These are phyloP conservation scores for Cytospora schulzeri DNA, from an alignment of 2,329 filamentous ascomycete species.

Conservation along the genomic window DNA sequence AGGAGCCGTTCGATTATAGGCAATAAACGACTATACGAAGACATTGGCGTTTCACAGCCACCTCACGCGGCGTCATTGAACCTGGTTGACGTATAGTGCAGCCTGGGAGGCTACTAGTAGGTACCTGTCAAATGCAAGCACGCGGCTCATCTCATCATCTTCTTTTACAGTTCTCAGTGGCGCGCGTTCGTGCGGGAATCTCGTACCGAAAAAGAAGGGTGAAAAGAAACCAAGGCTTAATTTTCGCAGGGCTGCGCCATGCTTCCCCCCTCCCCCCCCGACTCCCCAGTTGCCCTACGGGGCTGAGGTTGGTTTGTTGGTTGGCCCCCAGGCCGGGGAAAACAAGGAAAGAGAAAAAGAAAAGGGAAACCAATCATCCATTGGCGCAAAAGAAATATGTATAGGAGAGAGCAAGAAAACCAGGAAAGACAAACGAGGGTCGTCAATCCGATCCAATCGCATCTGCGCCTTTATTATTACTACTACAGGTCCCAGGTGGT, in stretches of 20 bases:
- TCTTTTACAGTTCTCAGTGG: constrained; percentile 25
- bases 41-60: constrained; percentile 12
- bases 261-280: background rate
- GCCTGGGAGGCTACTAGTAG: background rate
- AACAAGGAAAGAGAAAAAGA: background rate
- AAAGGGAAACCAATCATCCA: too few relatives aligned
- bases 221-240: background rate
- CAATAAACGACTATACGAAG: too few relatives aligned
- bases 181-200: constrained; percentile 8
- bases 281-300: too few relatives aligned
- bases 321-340: background rate
- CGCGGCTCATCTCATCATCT: constrained; percentile 8
- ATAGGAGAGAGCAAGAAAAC: background rate
- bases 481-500: constrained; percentile 6
- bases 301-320: too few relatives aligned
- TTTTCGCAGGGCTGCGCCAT: constrained; percentile 13
- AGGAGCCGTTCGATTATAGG: background rate
- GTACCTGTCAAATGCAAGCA: background rate
- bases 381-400: too few relatives aligned
- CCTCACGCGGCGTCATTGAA: constrained; percentile 5
- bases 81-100: background rate
- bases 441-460: too few relatives aligned
- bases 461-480: too few relatives aligned
- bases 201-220: background rate
- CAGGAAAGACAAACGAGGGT: background rate